A percentile compares a stretch with the other conserved stretches of the same genome.
These are phyloP conservation scores for Trichoderma atroviride DNA, from an alignment of 2,329 filamentous ascomycete species.

Conservation along the genomic window DNA sequence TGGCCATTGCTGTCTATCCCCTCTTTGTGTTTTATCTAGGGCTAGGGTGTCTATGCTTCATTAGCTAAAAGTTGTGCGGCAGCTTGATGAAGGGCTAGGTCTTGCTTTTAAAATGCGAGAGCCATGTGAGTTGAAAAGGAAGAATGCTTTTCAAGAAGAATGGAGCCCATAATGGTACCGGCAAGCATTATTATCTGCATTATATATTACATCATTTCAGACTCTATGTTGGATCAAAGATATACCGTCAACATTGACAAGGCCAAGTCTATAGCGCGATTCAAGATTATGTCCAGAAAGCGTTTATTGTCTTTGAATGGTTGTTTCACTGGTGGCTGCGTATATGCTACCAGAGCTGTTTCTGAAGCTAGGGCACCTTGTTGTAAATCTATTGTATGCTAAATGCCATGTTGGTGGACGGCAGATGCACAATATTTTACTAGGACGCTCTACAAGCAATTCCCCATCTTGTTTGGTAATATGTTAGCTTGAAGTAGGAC, in stretches of 20 bases:
- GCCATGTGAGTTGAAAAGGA: neutral
- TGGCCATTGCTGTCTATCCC: slow-evolving; percentile 91
- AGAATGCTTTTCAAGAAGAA: neutral
- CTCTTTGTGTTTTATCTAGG: slow-evolving; percentile 94
- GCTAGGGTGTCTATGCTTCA: slow-evolving; percentile 93
- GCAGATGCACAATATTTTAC: neutral
- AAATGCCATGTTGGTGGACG: neutral
- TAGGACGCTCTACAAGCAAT: neutral
- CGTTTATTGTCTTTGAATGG: too few species aligned
- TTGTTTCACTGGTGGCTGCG: too few species aligned
- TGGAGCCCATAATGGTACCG: neutral
- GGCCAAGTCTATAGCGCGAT: neutral
- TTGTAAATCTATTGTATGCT: neutral
- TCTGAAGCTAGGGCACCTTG: too few species aligned
- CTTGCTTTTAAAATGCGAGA: neutral
- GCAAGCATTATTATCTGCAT: neutral
- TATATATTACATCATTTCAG: neutral
- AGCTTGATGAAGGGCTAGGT: neutral
- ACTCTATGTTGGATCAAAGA: neutral
- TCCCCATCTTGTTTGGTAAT: neutral
- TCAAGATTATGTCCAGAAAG: neutral
- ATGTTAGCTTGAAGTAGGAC: neutral
- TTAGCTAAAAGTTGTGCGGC: slow-evolving; percentile 63
- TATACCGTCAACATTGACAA: neutral
- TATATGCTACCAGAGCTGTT: too few species aligned